Base-by-base conservation (phyloP, 768 basidiomycete species). In the Termitomyces sp. region DNA sequence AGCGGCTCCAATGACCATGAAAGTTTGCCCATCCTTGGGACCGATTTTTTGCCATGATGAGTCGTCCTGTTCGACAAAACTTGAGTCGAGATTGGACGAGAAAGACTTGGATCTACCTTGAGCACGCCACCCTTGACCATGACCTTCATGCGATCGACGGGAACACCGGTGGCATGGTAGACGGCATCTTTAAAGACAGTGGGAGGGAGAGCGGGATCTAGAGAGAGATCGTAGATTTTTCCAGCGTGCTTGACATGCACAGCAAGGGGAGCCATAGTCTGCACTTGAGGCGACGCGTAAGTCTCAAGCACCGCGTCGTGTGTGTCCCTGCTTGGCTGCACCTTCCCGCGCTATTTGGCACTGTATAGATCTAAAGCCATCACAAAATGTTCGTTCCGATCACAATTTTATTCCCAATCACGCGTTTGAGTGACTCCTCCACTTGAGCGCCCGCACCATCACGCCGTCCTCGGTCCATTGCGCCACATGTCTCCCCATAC, bases 1-100 rank as follows among this genome's bases (percentile, higher is more conserved):
- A 2, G 95, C 91, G 3, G 94, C 85, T 42, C 97, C 96, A 67
- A 98, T 93, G 33, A 96, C 92, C 80, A 88, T 94, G 72, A 96
- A 91, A 0, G 86, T 89, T 73, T 95, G 93, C 16, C 90, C 92
- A 60, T 81, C 81, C 72, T 96, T 97, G 22, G 92, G 86, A 0
- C 78, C 86, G 42, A 97, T 82, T 70, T 92, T 95, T 66, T 79
- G 81, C 86, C 95, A 89, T 58, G 89, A 85, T 0, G 91, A 83
- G 63, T 96, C 93, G 62, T 97, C 94, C 91, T 95, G 60, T 11
- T 56, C 34, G 15, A 44, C 2, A 4, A 55, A 4, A 45, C 20
- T 33, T 51, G 36, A 55, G 33, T 54, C 53, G 0, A 36, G 27
- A 53, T 34, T 6, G 16, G 37, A 39, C 16, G 20, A 55, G 41